Percentiles rank a stretch among this genome's conserved stretches.
Conservation (phyloP, 1,139 yeast genomes). For the Candida sp. region DNA sequence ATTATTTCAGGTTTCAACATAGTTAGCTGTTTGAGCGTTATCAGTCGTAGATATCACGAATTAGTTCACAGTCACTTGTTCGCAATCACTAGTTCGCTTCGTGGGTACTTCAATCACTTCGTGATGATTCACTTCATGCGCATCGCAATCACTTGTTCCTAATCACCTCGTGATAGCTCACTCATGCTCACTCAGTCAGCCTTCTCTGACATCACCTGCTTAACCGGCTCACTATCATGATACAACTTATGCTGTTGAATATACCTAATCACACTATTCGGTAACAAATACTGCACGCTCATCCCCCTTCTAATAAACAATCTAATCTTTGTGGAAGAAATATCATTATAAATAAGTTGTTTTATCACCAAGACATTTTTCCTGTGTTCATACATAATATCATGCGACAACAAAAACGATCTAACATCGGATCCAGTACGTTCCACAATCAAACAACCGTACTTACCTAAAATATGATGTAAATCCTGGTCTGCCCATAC, state of each 20-base stretch:
- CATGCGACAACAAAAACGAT: constrained; percentile 86
- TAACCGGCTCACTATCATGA: constrained; percentile 89
- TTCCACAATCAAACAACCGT: constrained; percentile 95
- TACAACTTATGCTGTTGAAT: constrained; percentile 90
- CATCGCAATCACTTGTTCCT: too few species aligned
- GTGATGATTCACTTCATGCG: too few species aligned
- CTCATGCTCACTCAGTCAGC: constrained; percentile 24
- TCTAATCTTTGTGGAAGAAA: constrained; percentile 91
- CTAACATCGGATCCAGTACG: constrained; percentile 97
- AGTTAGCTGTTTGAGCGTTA: too few species aligned
- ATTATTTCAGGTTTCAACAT: too few species aligned
- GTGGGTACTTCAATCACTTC: too few species aligned
- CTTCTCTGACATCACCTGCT: constrained; percentile 71
- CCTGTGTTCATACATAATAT: constrained; percentile 95
- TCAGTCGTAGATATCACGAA: too few species aligned
- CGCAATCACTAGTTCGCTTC: too few species aligned
- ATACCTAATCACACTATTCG: constrained; percentile 91
- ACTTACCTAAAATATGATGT: constrained; percentile 91
- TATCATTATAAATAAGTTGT: constrained; percentile 94
- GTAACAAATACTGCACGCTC: constrained; percentile 94
- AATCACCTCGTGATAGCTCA: too few species aligned
- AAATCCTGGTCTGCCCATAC: constrained; percentile 98
- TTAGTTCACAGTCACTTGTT: too few species aligned
- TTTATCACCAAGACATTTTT: constrained; percentile 91
- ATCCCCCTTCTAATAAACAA: constrained; percentile 89